phyloP scores from a whole-genome alignment of 805 yeast genomes.

The Lachancea quebecensis region DNA sequence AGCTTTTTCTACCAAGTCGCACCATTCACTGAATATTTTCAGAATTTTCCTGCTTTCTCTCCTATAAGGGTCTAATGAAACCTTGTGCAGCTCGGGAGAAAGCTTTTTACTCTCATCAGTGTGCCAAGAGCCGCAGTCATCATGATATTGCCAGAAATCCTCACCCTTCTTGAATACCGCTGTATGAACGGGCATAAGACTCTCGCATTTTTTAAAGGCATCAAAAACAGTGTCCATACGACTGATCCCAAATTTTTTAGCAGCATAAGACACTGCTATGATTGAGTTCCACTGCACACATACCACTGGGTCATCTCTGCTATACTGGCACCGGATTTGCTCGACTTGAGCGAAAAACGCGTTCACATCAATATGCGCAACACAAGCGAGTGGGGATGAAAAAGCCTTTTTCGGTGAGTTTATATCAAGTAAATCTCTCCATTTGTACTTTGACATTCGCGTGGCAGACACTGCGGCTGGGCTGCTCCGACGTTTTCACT shows the following conservation, averaged over 20 bases:
- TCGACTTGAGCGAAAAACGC: constrained; percentile 97
- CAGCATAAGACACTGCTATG: constrained; percentile 89
- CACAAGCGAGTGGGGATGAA: constrained; percentile 62
- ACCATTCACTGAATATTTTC: constrained; percentile 50
- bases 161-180: constrained; percentile 90
- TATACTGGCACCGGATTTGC: constrained; percentile 60
- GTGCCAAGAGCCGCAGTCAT: constrained; percentile 31
- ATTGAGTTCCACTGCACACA: constrained; percentile 90
- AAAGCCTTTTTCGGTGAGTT: constrained; percentile 43
- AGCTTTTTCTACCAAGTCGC: constrained; percentile 80
- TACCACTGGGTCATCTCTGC: constrained; percentile 73
- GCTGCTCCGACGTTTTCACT: not conserved
- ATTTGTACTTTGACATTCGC: constrained; percentile 40
- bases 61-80: constrained; percentile 85
- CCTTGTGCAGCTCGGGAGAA: constrained; percentile 69
- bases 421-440: constrained; percentile 43
- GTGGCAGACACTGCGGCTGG: not conserved
- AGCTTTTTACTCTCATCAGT: constrained; percentile 40
- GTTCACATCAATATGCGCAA: constrained; percentile 85
- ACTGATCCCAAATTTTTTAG: constrained; percentile 72
- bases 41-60: constrained; percentile 78
- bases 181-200: constrained; percentile 75
- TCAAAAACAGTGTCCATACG: constrained; percentile 66
- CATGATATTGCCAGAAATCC: constrained; percentile 68
- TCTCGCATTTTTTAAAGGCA: constrained; percentile 72